Percentiles rank a stretch among this genome's conserved stretches.
Conservation (phyloP, 2,329 filamentous ascomycete genomes). For the Pseudogymnoascus destructans region DNA sequence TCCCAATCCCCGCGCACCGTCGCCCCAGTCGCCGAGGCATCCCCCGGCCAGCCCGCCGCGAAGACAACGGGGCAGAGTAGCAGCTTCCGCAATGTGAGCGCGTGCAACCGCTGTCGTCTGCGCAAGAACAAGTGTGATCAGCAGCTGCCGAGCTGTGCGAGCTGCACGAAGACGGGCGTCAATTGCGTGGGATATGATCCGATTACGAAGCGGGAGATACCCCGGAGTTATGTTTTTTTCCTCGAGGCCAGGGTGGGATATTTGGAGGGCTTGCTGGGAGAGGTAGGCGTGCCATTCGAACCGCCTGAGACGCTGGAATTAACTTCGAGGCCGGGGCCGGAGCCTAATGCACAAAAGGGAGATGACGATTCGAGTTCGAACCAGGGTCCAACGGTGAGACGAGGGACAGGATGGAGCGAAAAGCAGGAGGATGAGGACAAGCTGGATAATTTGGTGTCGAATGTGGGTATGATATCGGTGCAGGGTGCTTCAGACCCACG, state of each 20-base stretch:
- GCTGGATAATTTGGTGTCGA: constrained; percentile 53
- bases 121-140: constrained; percentile 95
- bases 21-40: neutral
- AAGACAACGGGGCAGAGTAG: constrained; percentile 45
- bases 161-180: constrained; percentile 84
- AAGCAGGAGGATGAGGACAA: constrained; percentile 46
- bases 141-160: constrained; percentile 76
- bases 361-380: neutral
- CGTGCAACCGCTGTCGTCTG: constrained; percentile 82
- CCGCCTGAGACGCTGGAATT: constrained; percentile 57
- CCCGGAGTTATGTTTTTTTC: constrained; percentile 83
- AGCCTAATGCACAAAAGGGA: constrained; percentile 17
- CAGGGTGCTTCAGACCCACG: constrained; percentile 66
- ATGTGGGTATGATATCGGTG: constrained; percentile 63
- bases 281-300: constrained; percentile 59
- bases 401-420: constrained; percentile 25
- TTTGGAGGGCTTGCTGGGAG: constrained; percentile 61
- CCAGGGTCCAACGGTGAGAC: constrained; percentile 13
- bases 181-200: constrained; percentile 93
- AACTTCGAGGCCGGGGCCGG: constrained; percentile 32
- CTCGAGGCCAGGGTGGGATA: constrained; percentile 77
- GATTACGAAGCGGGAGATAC: constrained; percentile 91
- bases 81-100: constrained; percentile 77
- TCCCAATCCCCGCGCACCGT: neutral
- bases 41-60: constrained; percentile 14